phyloP scores from a whole-genome alignment of 2,329 filamentous ascomycete species.

The Fusarium fujikuroi region DNA sequence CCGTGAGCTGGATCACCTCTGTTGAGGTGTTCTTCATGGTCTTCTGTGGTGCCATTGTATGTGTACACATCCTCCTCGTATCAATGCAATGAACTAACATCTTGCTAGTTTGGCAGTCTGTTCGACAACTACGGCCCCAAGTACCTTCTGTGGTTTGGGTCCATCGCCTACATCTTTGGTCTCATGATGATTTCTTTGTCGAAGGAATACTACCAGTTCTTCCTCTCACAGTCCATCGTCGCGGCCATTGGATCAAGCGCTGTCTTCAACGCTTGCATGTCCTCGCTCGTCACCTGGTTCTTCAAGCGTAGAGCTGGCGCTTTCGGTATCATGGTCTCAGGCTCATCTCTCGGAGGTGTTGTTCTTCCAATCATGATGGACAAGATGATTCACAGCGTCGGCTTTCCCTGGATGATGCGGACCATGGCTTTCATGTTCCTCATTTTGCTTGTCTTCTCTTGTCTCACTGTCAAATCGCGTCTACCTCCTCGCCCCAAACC shows the following conservation, averaged over 20 bases:
- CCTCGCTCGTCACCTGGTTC: slow-evolving; percentile 63
- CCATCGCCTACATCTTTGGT: slow-evolving; percentile 68
- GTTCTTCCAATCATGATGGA: slow-evolving; percentile 71
- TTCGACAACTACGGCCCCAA: slow-evolving; percentile 74
- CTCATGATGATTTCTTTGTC: slow-evolving; percentile 72
- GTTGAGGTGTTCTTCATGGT: slow-evolving; percentile 61
- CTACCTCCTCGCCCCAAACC: slow-evolving; percentile 58
- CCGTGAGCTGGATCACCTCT: slow-evolving; percentile 70
- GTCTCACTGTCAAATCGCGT: slow-evolving; percentile 50
- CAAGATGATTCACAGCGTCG: slow-evolving; percentile 60
- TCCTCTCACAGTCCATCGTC: slow-evolving; percentile 56
- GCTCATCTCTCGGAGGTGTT: slow-evolving; percentile 65
- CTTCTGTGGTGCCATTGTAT: slow-evolving; percentile 60
- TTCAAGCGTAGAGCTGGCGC: slow-evolving; percentile 61
- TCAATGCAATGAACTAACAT: neutral
- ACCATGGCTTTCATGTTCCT: slow-evolving; percentile 60
- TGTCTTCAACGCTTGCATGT: slow-evolving; percentile 57
- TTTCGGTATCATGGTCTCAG: slow-evolving; percentile 64
- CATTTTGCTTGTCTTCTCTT: slow-evolving; percentile 47
- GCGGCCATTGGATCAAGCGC: slow-evolving; percentile 55
- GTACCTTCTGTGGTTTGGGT: slow-evolving; percentile 64
- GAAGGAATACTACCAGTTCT: slow-evolving; percentile 57
- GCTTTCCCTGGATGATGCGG: slow-evolving; percentile 62
- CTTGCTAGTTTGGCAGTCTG: slow-evolving; percentile 61
- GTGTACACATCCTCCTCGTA: slow-evolving; percentile 39